phyloP scores from a whole-genome alignment of 805 yeast species.

The Helenozyma rhizophorensis region DNA sequence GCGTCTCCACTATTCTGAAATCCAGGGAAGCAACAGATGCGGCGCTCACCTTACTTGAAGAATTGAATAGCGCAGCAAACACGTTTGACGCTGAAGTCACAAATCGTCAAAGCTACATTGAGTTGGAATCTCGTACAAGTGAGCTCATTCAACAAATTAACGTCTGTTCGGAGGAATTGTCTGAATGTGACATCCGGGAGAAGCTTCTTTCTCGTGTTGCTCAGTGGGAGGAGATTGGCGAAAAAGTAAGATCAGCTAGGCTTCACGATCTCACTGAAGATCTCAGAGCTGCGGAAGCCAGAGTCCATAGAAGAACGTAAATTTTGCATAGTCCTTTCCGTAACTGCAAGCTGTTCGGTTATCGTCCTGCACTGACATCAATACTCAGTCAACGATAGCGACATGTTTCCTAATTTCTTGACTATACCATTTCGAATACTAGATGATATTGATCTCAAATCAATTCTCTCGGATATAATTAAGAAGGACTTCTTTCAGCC shows the following conservation, averaged over 20 bases:
- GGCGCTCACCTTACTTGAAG: conserved; percentile 12
- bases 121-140: background rate
- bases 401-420: conserved; percentile 8
- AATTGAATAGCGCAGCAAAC: conserved; percentile 7
- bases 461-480: conserved; percentile 40
- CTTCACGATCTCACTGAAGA: conserved; percentile 24
- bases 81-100: conserved; percentile 1
- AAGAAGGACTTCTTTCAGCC: conserved; percentile 42
- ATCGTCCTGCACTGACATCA: too few species aligned
- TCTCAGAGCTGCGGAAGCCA: conserved; percentile 7
- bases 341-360: too few species aligned
- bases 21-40: too few species aligned
- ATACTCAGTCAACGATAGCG: too few species aligned
- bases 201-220: conserved; percentile 5
- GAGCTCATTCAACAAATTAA: background rate
- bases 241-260: conserved; percentile 15
- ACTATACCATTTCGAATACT: conserved; percentile 5
- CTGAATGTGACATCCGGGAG: conserved; percentile 15
- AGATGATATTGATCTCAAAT: conserved; percentile 5
- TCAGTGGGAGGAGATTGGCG: conserved; percentile 16
- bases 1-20: too few species aligned
- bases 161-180: conserved; percentile 3
- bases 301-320: conserved; percentile 1
- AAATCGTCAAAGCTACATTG: conserved; percentile 2
- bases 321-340: too few species aligned